Conservation (phyloP, 2,329 filamentous ascomycete species). For the Penicillium palitans region DNA sequence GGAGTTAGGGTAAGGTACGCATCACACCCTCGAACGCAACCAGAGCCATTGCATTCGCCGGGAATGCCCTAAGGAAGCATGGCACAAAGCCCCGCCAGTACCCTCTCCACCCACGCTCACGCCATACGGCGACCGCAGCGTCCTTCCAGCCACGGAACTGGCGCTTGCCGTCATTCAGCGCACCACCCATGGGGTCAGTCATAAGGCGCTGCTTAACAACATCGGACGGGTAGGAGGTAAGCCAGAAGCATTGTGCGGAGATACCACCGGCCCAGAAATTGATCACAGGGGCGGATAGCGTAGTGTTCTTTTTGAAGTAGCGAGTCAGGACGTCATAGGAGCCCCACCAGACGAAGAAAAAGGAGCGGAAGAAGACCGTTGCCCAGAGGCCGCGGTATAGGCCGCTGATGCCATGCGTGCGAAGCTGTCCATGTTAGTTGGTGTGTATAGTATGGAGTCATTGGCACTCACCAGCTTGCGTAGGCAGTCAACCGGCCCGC, state of each 20-base stretch:
- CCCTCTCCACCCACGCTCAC: conserved; percentile 72
- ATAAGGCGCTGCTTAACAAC: conserved; percentile 96
- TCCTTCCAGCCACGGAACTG: conserved; percentile 75
- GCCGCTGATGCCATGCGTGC: conserved; percentile 70
- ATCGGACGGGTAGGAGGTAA: conserved; percentile 86
- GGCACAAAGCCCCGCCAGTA: conserved; percentile 94
- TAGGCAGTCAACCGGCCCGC: conserved; percentile 81
- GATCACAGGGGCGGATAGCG: conserved; percentile 71
- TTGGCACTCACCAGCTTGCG: conserved; percentile 55
- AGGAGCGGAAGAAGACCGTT: conserved; percentile 83
- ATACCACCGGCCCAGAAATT: conserved; percentile 98
- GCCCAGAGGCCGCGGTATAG: conserved; percentile 83
- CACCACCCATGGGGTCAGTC: conserved; percentile 83
- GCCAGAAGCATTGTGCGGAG: conserved; percentile 92
- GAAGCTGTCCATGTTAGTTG: conserved; percentile 35
- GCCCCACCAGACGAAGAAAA: conserved; percentile 99
- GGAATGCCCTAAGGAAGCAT: conserved; percentile 90
- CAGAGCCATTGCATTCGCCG: conserved; percentile 90
- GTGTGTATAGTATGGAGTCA: background rate
- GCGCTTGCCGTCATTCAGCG: conserved; percentile 64
- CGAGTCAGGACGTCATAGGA: conserved; percentile 83
- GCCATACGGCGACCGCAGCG: conserved; percentile 74
- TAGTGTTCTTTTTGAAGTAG: conserved; percentile 65
- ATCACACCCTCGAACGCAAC: conserved; percentile 92
- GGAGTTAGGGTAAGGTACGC: conserved; percentile 53